Percentiles rank a stretch among this genome's conserved stretches.
These are phyloP conservation scores for Magnolia kwangsiensis DNA, from an alignment of 164 flowering plant species.

Conservation along the genomic window DNA sequence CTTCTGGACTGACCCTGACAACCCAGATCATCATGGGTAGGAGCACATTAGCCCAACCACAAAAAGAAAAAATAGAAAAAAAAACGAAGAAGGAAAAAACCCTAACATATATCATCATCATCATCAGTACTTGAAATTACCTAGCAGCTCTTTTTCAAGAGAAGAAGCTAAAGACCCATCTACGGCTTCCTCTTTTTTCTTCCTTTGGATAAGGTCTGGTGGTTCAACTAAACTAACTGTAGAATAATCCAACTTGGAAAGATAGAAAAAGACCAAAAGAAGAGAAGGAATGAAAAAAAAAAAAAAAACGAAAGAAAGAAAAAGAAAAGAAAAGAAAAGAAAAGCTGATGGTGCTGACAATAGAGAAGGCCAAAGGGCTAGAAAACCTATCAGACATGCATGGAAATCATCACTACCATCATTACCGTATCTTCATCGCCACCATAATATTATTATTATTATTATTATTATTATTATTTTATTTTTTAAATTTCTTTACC, in stretches of 20 bases:
- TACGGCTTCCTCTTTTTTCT: conserved; percentile 17
- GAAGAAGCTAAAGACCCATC: conserved; percentile 18
- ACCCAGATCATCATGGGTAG: conserved; percentile 12
- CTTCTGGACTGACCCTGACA: conserved; percentile 73
- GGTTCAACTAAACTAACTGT: conserved; percentile 40
- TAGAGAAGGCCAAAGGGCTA: conserved; percentile 31
- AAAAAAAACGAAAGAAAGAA: conserved; percentile 2
- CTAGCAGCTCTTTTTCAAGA: conserved; percentile 22
- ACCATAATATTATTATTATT: conserved; percentile 18
- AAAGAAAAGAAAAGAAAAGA: conserved; percentile 5
- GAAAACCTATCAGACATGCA: conserved; percentile 36
- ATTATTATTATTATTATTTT: conserved; percentile 15
- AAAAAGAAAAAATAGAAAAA: conserved; percentile 7
- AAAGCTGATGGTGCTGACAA: conserved; percentile 56
- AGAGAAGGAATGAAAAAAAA: conserved; percentile 9
- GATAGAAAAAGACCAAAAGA: conserved; percentile 11
- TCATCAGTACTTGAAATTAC: conserved; percentile 29
- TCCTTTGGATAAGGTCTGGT: conserved; percentile 5
- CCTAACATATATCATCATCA: conserved; percentile 1
- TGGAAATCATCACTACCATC: conserved; percentile 59
- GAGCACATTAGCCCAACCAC: not conserved
- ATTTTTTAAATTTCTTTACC: conserved; percentile 16
- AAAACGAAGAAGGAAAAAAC: not conserved
- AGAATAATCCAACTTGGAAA: conserved; percentile 36
- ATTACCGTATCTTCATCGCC: conserved; percentile 36